Conservation (phyloP, 495 filamentous ascomycete genomes). For the Aspergillus carlsbadensis region DNA sequence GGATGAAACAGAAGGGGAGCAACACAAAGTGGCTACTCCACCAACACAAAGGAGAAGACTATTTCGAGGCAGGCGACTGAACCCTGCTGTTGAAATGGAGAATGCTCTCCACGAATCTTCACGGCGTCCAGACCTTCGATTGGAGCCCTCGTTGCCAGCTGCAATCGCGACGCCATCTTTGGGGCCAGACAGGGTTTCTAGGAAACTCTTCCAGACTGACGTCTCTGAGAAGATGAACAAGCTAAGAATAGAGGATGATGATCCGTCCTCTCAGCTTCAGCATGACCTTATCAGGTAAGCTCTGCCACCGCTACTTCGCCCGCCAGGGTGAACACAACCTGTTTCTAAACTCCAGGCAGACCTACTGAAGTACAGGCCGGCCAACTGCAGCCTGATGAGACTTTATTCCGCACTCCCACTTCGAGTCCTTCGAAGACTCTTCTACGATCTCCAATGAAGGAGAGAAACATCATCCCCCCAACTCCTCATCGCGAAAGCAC, state of each 20-base stretch:
- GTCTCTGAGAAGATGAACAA: conserved; percentile 24
- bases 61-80: conserved; percentile 35
- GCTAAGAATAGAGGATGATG: conserved; percentile 28
- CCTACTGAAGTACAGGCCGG: background rate
- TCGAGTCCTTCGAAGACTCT: conserved; percentile 41
- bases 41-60: conserved; percentile 34
- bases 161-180: conserved; percentile 20
- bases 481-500: conserved; percentile 63
- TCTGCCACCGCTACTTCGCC: background rate
- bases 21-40: conserved; percentile 23
- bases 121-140: conserved; percentile 14
- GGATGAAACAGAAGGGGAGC: conserved; percentile 32
- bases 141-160: conserved; percentile 24
- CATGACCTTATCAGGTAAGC: conserved; percentile 25
- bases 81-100: conserved; percentile 19
- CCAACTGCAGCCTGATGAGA: conserved; percentile 10
- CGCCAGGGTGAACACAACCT: background rate
- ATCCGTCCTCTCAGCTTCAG: conserved; percentile 21
- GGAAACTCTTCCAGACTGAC: conserved; percentile 24
- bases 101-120: conserved; percentile 15
- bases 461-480: conserved; percentile 46
- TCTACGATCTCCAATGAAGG: conserved; percentile 54
- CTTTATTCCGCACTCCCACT: conserved; percentile 40
- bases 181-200: conserved; percentile 14
- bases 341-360: background rate